A percentile compares a stretch with the other conserved stretches of the same genome.
Evolutionary conservation across 306 rosid genomes (phyloP).

Genomic region (Pueraria montana): DNA sequence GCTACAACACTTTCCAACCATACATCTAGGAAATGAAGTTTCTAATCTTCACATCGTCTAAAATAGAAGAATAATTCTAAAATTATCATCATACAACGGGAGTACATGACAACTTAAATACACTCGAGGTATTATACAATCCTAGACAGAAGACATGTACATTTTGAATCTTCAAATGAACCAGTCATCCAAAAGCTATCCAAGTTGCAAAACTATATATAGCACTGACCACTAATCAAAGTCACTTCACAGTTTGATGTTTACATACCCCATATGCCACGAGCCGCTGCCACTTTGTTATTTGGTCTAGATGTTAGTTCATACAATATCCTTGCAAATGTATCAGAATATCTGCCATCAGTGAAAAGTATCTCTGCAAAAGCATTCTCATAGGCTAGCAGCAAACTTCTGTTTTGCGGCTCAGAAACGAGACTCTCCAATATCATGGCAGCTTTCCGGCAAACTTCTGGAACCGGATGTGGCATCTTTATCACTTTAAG

Average conservation of each 20-base stretch:
- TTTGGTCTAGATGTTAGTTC: conserved; percentile 93
- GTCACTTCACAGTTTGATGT: background rate
- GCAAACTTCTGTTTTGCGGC: conserved; percentile 84
- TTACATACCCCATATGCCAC: conserved; percentile 99
- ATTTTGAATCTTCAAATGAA: conserved; percentile 44
- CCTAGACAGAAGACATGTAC: conserved; percentile 43
- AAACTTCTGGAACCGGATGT: conserved; percentile 93
- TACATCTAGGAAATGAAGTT: conserved; percentile 14
- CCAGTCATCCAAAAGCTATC: conserved; percentile 20
- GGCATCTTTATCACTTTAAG: conserved; percentile 86
- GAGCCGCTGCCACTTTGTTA: conserved; percentile 83
- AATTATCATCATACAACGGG: conserved; percentile 22
- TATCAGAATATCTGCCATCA: conserved; percentile 83
- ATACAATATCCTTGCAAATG: conserved; percentile 89
- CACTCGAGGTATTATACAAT: conserved; percentile 20
- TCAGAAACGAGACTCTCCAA: conserved; percentile 94
- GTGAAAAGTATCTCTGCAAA: conserved; percentile 92
- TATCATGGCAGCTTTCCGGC: conserved; percentile 96
- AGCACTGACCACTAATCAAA: conserved; percentile 4
- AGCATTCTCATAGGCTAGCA: conserved; percentile 91
- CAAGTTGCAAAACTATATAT: conserved; percentile 33
- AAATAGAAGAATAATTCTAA: background rate
- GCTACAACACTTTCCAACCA: conserved; percentile 16
- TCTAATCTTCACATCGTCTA: conserved; percentile 20
- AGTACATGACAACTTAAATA: conserved; percentile 16